Conservation (phyloP, 495 filamentous ascomycete species). For the Penicillium robsamsonii region DNA sequence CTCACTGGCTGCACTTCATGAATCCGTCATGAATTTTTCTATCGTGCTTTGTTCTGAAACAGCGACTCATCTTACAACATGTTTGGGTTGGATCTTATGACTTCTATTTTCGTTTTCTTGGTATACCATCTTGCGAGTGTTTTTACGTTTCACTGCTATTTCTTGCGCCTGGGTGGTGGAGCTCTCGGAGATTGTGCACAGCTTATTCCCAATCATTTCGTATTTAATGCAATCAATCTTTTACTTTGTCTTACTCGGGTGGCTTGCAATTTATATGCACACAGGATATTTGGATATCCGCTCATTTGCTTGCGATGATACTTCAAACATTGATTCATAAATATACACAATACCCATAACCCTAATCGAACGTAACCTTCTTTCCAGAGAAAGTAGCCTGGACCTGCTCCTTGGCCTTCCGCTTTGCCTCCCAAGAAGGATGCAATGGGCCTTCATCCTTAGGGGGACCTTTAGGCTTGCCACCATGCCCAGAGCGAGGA, state of each 20-base stretch:
- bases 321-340: slow-evolving; percentile 1
- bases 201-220: background rate
- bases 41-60: slow-evolving; percentile 4
- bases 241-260: background rate
- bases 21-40: slow-evolving; percentile 23
- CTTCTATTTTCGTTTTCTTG: slow-evolving; percentile 3
- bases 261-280: background rate
- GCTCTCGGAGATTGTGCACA: background rate
- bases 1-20: slow-evolving; percentile 44
- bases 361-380: slow-evolving; percentile 86
- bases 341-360: slow-evolving; percentile 7
- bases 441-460: slow-evolving; percentile 70
- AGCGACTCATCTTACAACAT: slow-evolving; percentile 3
- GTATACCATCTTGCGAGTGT: slow-evolving; percentile 15
- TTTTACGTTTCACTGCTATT: background rate
- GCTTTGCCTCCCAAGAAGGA: slow-evolving; percentile 91
- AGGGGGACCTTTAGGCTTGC: slow-evolving; percentile 38
- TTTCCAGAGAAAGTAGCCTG: slow-evolving; percentile 73
- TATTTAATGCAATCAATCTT: background rate
- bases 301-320: background rate
- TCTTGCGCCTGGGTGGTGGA: background rate
- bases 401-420: slow-evolving; percentile 73
- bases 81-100: background rate
- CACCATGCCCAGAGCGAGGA: slow-evolving; percentile 1
- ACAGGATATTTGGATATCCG: background rate